Conservation (phyloP, 164 flowering plant genomes). For the Vitis rotundifolia region DNA sequence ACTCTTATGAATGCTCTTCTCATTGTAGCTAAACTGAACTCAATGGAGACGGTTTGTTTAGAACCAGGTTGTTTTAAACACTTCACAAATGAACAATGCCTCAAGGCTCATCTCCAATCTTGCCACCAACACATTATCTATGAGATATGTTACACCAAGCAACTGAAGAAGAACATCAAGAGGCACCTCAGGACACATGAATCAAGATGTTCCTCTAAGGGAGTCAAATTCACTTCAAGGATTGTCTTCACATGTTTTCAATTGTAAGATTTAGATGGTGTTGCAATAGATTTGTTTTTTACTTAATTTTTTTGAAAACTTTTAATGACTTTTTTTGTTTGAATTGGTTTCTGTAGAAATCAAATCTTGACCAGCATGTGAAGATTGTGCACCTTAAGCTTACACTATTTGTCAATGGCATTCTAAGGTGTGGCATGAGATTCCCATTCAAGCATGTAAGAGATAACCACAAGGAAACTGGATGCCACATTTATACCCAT, state of each 20-base stretch:
- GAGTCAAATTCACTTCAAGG: slow-evolving; percentile 47
- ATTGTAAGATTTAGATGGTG: slow-evolving; percentile 45
- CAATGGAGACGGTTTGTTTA: no score
- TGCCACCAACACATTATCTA: slow-evolving; percentile 64
- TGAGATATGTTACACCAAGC: slow-evolving; percentile 75
- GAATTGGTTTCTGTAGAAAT: slow-evolving; percentile 38
- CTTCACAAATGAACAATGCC: slow-evolving; percentile 54
- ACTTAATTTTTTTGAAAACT: background rate
- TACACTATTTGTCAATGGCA: slow-evolving; percentile 57
- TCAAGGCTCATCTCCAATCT: slow-evolving; percentile 58
- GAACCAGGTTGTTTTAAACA: no score
- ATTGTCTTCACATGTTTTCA: slow-evolving; percentile 59
- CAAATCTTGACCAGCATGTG: slow-evolving; percentile 76
- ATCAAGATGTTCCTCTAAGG: slow-evolving; percentile 20
- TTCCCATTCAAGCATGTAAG: slow-evolving; percentile 82
- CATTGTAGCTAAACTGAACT: background rate
- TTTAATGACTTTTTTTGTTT: background rate
- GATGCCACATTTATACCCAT: slow-evolving; percentile 46
- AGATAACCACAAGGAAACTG: slow-evolving; percentile 75
- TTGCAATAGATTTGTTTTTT: background rate
- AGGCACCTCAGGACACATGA: slow-evolving; percentile 63
- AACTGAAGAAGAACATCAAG: slow-evolving; percentile 75
- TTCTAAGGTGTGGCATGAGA: slow-evolving; percentile 60
- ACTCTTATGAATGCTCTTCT: slow-evolving; percentile 1
- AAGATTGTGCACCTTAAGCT: slow-evolving; percentile 68